Conservation (phyloP, 306 rosid species). For the Prunus armeniaca region DNA sequence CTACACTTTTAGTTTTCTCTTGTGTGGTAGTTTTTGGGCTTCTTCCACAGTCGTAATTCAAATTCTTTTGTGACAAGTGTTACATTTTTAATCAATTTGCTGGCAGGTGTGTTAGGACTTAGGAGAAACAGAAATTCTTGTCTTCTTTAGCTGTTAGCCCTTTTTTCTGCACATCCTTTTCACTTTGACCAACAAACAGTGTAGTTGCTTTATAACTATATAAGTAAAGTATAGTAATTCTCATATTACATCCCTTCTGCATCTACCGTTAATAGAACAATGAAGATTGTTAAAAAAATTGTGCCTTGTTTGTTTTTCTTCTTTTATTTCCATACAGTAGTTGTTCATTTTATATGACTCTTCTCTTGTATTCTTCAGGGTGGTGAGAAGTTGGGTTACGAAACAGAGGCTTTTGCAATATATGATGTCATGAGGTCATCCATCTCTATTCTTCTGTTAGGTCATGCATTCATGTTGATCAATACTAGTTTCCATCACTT, state of each 20-base stretch:
- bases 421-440: conserved; percentile 89
- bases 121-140: background rate
- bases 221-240: background rate
- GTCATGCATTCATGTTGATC: background rate
- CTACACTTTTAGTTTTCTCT: background rate
- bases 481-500: background rate
- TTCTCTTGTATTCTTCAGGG: conserved; percentile 61
- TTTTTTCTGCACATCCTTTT: background rate
- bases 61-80: background rate
- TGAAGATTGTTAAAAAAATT: conserved; percentile 15
- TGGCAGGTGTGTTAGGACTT: background rate
- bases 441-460: conserved; percentile 26
- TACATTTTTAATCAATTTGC: background rate
- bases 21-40: background rate
- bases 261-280: background rate
- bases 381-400: conserved; percentile 94
- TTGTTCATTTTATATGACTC: conserved; percentile 14
- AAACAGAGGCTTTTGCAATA: conserved; percentile 91
- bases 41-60: background rate
- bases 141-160: background rate
- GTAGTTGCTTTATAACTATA: background rate
- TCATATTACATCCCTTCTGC: background rate
- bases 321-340: conserved; percentile 11
- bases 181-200: background rate
- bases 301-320: background rate